Evolutionary conservation across 1,284 basidiomycete species (phyloP).

Genomic region (Malassezia sp.): DNA sequence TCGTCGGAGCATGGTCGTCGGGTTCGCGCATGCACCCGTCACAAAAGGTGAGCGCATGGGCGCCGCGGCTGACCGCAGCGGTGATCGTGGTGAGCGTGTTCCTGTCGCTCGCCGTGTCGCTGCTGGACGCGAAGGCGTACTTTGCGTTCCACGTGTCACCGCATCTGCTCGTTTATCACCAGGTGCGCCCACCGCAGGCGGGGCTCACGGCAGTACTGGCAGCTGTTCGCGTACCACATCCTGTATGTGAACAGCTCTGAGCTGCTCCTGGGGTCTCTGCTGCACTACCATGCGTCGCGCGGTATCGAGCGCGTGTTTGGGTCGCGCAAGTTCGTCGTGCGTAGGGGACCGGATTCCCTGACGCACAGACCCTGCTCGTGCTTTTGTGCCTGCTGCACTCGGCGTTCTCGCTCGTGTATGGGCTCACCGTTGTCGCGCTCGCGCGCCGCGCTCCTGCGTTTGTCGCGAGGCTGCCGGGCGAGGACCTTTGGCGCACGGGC

Average conservation of each 20-base stretch:
- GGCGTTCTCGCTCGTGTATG: background rate
- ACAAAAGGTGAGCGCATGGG: conserved; percentile 13
- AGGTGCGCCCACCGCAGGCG: background rate
- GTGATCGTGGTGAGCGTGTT: background rate
- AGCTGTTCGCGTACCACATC: conserved; percentile 5
- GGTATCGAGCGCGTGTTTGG: conserved; percentile 9
- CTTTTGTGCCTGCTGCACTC: background rate
- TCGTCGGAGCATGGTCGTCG: conserved; percentile 7
- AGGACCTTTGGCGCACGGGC: background rate
- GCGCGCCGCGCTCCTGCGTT: background rate
- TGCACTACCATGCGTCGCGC: conserved; percentile 6
- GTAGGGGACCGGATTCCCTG: background rate
- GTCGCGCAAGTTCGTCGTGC: conserved; percentile 6
- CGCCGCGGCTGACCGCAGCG: conserved; percentile 2
- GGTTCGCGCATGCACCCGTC: conserved; percentile 14
- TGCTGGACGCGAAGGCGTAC: conserved; percentile 3
- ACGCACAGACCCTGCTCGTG: conserved; percentile 1
- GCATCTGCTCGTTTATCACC: conserved; percentile 9
- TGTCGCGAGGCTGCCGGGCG: background rate
- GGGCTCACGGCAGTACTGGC: conserved; percentile 7
- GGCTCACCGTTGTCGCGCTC: background rate
- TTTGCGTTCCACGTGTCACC: conserved; percentile 11
- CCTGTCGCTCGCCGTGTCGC: conserved; percentile 2
- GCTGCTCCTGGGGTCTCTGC: background rate
- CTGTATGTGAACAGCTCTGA: conserved; percentile 7